Evolutionary conservation across 257 asterid genomes (phyloP).

Genomic region (Solanum piurae): DNA sequence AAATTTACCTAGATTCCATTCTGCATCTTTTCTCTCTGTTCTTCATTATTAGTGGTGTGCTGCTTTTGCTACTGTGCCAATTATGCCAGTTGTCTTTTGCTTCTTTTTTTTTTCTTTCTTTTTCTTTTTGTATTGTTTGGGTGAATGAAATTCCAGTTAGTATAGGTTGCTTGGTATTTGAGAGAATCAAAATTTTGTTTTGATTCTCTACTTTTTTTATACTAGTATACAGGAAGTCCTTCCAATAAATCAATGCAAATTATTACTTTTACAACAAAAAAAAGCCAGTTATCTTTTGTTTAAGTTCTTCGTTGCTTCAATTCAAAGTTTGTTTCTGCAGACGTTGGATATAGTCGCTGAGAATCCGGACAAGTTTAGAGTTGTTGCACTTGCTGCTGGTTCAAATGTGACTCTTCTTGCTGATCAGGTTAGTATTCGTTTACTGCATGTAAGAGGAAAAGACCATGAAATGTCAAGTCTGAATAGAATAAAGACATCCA

Average conservation of each 20-base stretch:
- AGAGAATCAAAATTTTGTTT: neutral
- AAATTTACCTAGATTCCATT: neutral
- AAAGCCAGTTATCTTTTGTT: neutral
- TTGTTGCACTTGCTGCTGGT: constrained; percentile 98
- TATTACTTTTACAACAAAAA: neutral
- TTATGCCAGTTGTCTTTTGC: neutral
- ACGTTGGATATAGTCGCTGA: constrained; percentile 93
- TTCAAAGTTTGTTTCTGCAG: constrained; percentile 26
- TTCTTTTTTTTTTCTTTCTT: neutral
- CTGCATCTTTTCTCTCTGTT: neutral
- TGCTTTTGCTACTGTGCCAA: neutral
- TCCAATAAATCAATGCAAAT: neutral
- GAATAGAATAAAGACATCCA: neutral
- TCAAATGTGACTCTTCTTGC: constrained; percentile 97
- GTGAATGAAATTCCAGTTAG: neutral
- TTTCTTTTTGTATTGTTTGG: neutral
- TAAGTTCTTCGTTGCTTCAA: neutral
- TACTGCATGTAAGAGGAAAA: neutral
- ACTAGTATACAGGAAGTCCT: neutral
- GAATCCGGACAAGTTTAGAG: constrained; percentile 79
- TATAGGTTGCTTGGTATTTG: neutral
- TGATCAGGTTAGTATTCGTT: constrained; percentile 57
- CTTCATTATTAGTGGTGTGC: neutral
- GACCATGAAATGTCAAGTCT: neutral
- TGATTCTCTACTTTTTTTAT: neutral